A percentile compares a stretch with the other conserved stretches of the same genome.
Evolutionary conservation across 1,284 basidiomycete species (phyloP).

Genomic region (Ceratobasidium sp.): DNA sequence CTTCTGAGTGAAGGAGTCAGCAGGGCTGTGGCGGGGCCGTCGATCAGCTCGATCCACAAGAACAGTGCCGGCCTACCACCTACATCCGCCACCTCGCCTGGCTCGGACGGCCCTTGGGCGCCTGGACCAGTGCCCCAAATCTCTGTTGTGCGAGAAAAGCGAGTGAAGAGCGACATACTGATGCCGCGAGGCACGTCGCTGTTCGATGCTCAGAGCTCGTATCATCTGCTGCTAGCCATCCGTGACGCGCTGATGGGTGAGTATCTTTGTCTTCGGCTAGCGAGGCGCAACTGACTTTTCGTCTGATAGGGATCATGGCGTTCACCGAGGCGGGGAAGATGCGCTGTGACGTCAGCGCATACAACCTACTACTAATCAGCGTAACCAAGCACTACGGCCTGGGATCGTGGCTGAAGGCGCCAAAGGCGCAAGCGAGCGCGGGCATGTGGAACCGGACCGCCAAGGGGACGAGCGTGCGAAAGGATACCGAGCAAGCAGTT

Average conservation of each 20-base stretch:
- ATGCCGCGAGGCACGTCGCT: slow-evolving; percentile 10
- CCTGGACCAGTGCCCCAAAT: no score
- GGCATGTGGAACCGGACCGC: not conserved
- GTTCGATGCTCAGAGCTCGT: not conserved
- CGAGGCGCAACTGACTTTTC: no score
- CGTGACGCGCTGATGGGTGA: slow-evolving; percentile 6
- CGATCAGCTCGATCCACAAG: no score
- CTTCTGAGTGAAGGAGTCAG: no score
- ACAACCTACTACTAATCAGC: slow-evolving; percentile 8
- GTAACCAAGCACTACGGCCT: not conserved
- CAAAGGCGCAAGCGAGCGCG: not conserved
- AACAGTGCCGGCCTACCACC: no score
- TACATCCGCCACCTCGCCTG: no score
- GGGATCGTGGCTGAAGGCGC: not conserved
- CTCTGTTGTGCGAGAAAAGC: no score
- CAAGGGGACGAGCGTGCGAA: not conserved
- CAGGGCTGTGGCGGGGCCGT: no score
- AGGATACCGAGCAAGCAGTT: no score
- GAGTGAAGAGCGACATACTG: slow-evolving; percentile 12
- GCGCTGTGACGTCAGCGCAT: slow-evolving; percentile 13
- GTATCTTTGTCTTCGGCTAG: not conserved
- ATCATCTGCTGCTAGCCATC: not conserved
- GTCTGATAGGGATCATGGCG: slow-evolving; percentile 3
- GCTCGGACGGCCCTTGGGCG: no score
- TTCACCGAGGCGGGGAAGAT: slow-evolving; percentile 16